A percentile compares a stretch with the other conserved stretches of the same genome.
These are phyloP conservation scores for Microdochium bolleyi DNA, from an alignment of 2,329 filamentous ascomycete genomes.

Conservation along the genomic window DNA sequence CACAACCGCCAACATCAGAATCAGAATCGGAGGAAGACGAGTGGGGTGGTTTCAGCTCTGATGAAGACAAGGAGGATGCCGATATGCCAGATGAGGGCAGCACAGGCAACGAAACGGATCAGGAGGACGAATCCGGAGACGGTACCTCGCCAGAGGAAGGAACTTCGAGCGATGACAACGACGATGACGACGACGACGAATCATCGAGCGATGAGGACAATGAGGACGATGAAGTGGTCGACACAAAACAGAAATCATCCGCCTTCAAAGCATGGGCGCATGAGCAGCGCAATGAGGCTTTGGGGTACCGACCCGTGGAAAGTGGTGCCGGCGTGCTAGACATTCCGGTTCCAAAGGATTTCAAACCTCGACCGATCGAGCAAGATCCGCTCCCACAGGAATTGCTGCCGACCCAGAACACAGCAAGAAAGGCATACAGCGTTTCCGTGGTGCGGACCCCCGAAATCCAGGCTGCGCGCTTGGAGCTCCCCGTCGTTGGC, in stretches of 20 bases:
- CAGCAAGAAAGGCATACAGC: conserved; percentile 65
- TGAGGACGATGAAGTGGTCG: conserved; percentile 12
- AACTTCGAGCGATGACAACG: conserved; percentile 20
- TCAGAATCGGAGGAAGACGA: conserved; percentile 39
- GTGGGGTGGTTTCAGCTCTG: conserved; percentile 56
- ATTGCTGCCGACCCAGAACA: conserved; percentile 51
- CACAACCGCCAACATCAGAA: conserved; percentile 28
- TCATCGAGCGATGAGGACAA: conserved; percentile 20
- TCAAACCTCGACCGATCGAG: conserved; percentile 59
- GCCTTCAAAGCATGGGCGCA: conserved; percentile 94
- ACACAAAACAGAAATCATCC: conserved; percentile 34
- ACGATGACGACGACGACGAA: conserved; percentile 23
- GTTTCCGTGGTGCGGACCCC: conserved; percentile 62
- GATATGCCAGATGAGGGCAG: conserved; percentile 12
- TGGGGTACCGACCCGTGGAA: conserved; percentile 53
- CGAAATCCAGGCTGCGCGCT: conserved; percentile 69
- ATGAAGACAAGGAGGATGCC: conserved; percentile 18
- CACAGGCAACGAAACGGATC: conserved; percentile 19
- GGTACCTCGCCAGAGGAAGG: conserved; percentile 21
- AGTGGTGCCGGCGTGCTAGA: conserved; percentile 32
- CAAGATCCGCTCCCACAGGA: conserved; percentile 64
- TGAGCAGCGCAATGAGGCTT: conserved; percentile 73
- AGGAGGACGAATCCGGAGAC: conserved; percentile 22
- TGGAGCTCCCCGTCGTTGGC: conserved; percentile 81
- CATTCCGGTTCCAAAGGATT: conserved; percentile 52